These are phyloP conservation scores for Gelatoporia subvermispora DNA, from an alignment of 768 basidiomycete genomes.

Conservation along the genomic window DNA sequence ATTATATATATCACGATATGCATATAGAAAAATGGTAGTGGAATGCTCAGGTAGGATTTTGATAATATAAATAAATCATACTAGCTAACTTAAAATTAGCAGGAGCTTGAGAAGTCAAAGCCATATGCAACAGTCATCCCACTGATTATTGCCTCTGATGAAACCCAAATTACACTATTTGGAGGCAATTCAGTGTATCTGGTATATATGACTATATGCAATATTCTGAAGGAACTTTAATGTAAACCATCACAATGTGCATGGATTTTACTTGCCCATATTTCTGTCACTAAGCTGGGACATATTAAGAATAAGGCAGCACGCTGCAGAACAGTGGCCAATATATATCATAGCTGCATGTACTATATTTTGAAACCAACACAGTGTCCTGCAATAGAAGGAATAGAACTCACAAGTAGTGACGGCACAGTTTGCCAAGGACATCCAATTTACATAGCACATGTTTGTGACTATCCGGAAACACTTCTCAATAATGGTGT, in stretches of 20 bases:
- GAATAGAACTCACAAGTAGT: constrained; percentile 15
- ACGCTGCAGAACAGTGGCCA: constrained; percentile 13
- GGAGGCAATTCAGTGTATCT: constrained; percentile 19
- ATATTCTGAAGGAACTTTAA: constrained; percentile 20
- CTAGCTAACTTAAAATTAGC: constrained; percentile 1
- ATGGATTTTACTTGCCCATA: constrained; percentile 22
- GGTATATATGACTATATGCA: constrained; percentile 24
- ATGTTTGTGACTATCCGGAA: constrained; percentile 23
- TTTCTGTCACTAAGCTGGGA: constrained; percentile 15
- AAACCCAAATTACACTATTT: constrained; percentile 19
- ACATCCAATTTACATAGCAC: constrained; percentile 20
- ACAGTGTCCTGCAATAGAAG: constrained; percentile 3
- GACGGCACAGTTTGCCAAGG: constrained; percentile 14
- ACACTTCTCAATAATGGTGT: constrained; percentile 17
- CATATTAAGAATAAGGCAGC: constrained; percentile 15
- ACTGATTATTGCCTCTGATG: constrained; percentile 19
- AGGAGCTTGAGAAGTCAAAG: constrained; percentile 9
- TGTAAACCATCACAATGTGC: constrained; percentile 18
- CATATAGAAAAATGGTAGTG: constrained; percentile 52
- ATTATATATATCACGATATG: constrained; percentile 35
- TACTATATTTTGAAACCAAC: constrained; percentile 9
- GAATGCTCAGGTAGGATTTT: constrained; percentile 35
- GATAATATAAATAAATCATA: background rate
- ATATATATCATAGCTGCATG: constrained; percentile 23
- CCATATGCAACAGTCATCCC: constrained; percentile 18